Conservation (phyloP, 108 stramenopile species). For the Nitzschia inconspicua region DNA sequence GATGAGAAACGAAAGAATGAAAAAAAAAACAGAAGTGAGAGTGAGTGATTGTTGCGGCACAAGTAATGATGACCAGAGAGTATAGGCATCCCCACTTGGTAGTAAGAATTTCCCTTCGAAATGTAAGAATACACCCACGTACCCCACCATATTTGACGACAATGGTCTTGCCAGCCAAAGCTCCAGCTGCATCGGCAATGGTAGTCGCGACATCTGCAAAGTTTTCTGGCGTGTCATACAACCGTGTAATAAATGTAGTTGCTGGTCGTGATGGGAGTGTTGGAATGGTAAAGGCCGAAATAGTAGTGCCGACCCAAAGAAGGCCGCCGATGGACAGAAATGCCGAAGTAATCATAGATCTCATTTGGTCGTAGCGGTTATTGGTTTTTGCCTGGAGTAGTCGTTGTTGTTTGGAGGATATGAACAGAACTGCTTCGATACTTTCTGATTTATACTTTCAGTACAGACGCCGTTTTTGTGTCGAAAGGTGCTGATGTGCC, state of each 20-base stretch:
- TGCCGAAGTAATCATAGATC: too few species aligned
- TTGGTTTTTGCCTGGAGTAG: too few species aligned
- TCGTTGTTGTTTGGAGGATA: too few species aligned
- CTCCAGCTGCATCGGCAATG: slow-evolving; percentile 52
- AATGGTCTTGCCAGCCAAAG: slow-evolving; percentile 70
- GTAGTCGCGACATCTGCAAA: slow-evolving; percentile 58
- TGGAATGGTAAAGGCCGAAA: neutral
- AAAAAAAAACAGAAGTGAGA: neutral
- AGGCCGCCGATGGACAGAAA: too few species aligned
- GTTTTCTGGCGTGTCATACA: slow-evolving; percentile 22
- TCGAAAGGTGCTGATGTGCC: too few species aligned
- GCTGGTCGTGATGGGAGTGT: neutral
- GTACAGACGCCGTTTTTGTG: too few species aligned
- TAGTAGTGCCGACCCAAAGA: neutral
- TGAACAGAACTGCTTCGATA: too few species aligned
- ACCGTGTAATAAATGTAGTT: neutral
- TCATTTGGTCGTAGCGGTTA: too few species aligned
- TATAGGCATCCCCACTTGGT: neutral
- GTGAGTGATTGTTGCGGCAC: neutral
- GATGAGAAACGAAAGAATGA: neutral
- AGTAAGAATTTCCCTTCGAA: too few species aligned
- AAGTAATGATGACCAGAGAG: neutral
- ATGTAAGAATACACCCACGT: neutral
- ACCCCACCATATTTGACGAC: slow-evolving; percentile 88
- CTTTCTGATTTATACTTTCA: too few species aligned